Evolutionary conservation across 73 alveolate species (phyloP).

Genomic region (Symbiodinium natans): DNA sequence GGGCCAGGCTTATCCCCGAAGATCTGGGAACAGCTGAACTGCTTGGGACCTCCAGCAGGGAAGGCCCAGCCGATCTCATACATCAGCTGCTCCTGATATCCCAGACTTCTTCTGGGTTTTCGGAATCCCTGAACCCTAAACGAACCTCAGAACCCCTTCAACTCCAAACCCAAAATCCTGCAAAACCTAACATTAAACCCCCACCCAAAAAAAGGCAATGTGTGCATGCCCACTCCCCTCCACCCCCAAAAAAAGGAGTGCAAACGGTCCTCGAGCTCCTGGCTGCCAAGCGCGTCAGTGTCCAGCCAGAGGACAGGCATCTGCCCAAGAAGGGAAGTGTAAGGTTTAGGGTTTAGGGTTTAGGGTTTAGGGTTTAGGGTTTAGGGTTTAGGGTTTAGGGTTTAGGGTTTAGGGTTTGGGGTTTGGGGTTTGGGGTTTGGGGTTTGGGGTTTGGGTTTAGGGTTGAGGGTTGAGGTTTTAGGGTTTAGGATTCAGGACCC

Average conservation of each 20-base stretch:
- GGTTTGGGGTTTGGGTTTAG: not conserved
- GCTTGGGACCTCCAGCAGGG: conserved; percentile 92
- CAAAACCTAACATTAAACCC: too few species aligned
- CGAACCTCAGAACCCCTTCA: not conserved
- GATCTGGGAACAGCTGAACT: too few species aligned
- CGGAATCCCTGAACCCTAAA: not conserved
- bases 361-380: not conserved
- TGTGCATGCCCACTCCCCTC: too few species aligned
- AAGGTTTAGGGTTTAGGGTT: not conserved
- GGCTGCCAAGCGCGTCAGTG: conserved; percentile 30
- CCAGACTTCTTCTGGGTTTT: too few species aligned
- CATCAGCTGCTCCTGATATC: conserved; percentile 37
- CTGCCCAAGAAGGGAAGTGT: not conserved
- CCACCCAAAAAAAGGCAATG: too few species aligned
- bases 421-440: not conserved
- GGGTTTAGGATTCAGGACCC: not conserved
- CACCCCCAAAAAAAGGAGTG: too few species aligned
- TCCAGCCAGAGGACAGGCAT: conserved; percentile 92
- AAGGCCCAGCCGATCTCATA: conserved; percentile 56
- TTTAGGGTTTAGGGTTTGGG: too few species aligned
- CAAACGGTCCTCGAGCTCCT: not conserved
- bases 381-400: not conserved
- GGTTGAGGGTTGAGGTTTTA: not conserved
- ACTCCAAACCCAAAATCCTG: too few species aligned
- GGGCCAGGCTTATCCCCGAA: too few species aligned